Base-by-base conservation (phyloP, 2,329 filamentous ascomycete species). In the Sporothrix variecibatus region DNA sequence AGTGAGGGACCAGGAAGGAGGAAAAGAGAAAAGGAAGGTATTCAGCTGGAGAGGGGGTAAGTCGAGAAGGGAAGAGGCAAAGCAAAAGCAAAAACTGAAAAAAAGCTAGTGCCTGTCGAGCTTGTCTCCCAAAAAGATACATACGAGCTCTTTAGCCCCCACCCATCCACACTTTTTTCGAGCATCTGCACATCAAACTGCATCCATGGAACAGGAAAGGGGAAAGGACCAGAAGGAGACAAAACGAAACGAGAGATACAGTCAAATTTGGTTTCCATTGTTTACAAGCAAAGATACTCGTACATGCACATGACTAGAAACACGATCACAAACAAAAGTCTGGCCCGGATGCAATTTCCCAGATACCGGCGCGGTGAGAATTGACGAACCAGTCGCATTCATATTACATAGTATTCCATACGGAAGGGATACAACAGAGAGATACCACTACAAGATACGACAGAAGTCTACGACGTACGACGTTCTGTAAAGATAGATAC, bases 131-230 rank as follows among this genome's bases (percentile, higher is more conserved):
- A 17, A 31, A 31, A 58, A 58, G 56, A 28, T 58, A 31, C 56
- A 3, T 31, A 31, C 28, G 26, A 28, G 23, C 26, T 31, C 12
- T 20, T n/a, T n/a, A n/a, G 31, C 58, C 60, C 60, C 60, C 60
- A 64, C 60, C 60, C 60, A 64, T 64, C 60, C 60, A 64, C 60
- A 64, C 60, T 64, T 26, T 64, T 34, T 53, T 17, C 43, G 15
- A n/a, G n/a, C 58, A 20, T 20, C 15, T 62, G 58, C 58, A n/a
- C 20, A 34, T 43, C 26, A 7, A 23, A 23, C 51, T 40, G 20
- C n/a, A 38, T 62, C 58, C 58, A 58, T 28, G 26, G 40, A 11
- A 43, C 40, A 43, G 40, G 40, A 43, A 11, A 43, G 15, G 40
- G 40, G 15, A 11, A 43, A 6, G 40, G 11, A n/a, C n/a, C n/a